These are phyloP conservation scores for Cladophialophora yegresii DNA, from an alignment of 2,329 filamentous ascomycete species.

Conservation along the genomic window DNA sequence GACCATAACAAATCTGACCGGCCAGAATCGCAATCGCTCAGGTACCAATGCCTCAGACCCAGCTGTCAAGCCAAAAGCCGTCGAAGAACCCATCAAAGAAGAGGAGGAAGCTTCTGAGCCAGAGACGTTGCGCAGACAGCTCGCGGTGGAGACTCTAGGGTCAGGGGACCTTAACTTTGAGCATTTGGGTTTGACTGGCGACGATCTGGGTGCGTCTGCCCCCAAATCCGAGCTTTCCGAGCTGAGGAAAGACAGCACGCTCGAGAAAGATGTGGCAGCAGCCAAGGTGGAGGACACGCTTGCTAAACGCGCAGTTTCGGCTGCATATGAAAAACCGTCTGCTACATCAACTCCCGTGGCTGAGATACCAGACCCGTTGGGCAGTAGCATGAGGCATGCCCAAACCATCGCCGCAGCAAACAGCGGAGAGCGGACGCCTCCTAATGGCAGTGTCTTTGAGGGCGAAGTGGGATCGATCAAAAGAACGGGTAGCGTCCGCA, in stretches of 20 bases:
- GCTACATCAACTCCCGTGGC: constrained; percentile 46
- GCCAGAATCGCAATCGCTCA: constrained; percentile 51
- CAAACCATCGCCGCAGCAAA: constrained; percentile 37
- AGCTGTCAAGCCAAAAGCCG: constrained; percentile 37
- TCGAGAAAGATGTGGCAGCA: constrained; percentile 53
- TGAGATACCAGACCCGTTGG: constrained; percentile 44
- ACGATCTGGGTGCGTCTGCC: constrained; percentile 36
- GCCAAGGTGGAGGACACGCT: constrained; percentile 62
- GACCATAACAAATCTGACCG: constrained; percentile 68
- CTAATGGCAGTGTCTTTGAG: constrained; percentile 65
- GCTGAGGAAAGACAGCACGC: constrained; percentile 43
- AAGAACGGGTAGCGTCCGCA: constrained; percentile 68
- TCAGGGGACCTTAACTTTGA: constrained; percentile 85
- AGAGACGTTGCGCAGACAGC: constrained; percentile 61
- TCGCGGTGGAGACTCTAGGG: constrained; percentile 84
- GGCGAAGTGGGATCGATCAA: constrained; percentile 60
- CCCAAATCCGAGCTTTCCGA: constrained; percentile 42
- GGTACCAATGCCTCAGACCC: constrained; percentile 41
- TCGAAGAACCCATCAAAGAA: constrained; percentile 38
- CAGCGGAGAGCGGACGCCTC: constrained; percentile 64
- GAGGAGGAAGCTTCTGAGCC: constrained; percentile 41
- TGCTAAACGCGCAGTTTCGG: constrained; percentile 62
- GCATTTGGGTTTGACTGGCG: constrained; percentile 70
- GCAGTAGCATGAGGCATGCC: constrained; percentile 34
- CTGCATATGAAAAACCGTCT: constrained; percentile 57